Percentiles rank a stretch among this genome's conserved stretches.
These are phyloP conservation scores for Aspergillus leporis DNA, from an alignment of 495 filamentous ascomycete genomes.

Conservation along the genomic window DNA sequence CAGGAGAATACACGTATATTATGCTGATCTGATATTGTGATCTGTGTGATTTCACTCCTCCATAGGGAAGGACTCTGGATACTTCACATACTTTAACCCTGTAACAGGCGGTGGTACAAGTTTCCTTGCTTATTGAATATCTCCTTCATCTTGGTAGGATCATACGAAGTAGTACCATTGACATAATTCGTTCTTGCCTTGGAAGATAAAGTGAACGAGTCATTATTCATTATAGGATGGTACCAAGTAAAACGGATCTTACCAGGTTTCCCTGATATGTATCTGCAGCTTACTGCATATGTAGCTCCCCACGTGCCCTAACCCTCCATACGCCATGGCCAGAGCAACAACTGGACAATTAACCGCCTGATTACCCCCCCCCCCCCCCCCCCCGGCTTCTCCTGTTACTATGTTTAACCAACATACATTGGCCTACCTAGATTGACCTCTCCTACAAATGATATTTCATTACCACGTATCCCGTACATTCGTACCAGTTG, in stretches of 20 bases:
- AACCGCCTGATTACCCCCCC: too few species aligned
- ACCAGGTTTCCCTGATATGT: too few species aligned
- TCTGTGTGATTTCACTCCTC: background rate
- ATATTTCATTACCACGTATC: background rate
- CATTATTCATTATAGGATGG: too few species aligned
- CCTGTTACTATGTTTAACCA: background rate
- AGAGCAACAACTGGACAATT: background rate
- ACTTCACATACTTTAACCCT: too few species aligned
- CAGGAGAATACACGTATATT: background rate
- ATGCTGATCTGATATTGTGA: background rate
- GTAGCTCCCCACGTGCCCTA: background rate
- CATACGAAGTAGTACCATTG: too few species aligned
- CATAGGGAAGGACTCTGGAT: background rate
- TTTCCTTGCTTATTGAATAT: background rate
- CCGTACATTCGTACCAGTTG: background rate
- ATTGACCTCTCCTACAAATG: background rate
- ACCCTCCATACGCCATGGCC: background rate
- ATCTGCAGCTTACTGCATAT: too few species aligned
- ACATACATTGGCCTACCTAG: background rate
- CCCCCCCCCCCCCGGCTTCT: too few species aligned
- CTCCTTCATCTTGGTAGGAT: too few species aligned
- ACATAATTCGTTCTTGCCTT: too few species aligned
- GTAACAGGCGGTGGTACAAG: background rate
- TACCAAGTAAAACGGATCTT: too few species aligned
- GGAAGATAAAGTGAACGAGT: too few species aligned